A percentile compares a stretch with the other conserved stretches of the same genome.
phyloP scores from a whole-genome alignment of 208 protist genomes.

The Trypanosoma congolense region DNA sequence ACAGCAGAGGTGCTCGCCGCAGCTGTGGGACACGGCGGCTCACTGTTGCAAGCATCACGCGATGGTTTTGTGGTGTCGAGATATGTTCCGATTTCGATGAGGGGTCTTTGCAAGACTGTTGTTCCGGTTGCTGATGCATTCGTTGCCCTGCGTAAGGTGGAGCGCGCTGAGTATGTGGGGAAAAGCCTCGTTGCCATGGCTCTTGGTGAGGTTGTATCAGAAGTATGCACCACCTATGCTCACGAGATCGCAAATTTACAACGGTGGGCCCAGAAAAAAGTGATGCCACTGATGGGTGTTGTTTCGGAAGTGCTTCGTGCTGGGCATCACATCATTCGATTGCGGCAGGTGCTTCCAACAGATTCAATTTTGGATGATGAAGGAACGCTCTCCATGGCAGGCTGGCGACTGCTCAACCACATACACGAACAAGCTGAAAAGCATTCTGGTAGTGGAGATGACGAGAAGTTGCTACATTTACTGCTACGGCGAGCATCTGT shows the following conservation, averaged over 20 bases:
- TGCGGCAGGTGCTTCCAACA: conserved; percentile 77
- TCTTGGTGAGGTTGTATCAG: conserved; percentile 73
- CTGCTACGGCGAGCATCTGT: conserved; percentile 69
- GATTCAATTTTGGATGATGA: conserved; percentile 41
- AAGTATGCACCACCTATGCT: conserved; percentile 80
- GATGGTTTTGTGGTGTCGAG: conserved; percentile 56
- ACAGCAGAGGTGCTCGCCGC: conserved; percentile 60
- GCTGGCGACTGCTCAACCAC: conserved; percentile 73
- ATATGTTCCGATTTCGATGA: conserved; percentile 59
- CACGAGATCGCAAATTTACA: conserved; percentile 69
- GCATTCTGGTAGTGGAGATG: conserved; percentile 62
- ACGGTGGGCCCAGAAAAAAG: conserved; percentile 40
- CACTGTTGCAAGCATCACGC: conserved; percentile 32
- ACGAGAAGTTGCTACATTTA: conserved; percentile 64
- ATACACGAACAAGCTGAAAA: conserved; percentile 59
- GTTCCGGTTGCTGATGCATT: conserved; percentile 80
- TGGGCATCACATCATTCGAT: conserved; percentile 75
- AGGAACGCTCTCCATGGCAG: conserved; percentile 34
- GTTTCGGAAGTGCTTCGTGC: conserved; percentile 78
- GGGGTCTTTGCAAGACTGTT: conserved; percentile 59
- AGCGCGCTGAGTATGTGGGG: conserved; percentile 59
- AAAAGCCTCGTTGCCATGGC: conserved; percentile 81
- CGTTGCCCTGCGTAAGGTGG: conserved; percentile 53
- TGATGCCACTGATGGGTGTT: conserved; percentile 81
- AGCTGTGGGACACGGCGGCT: conserved; percentile 52